Base-by-base conservation (phyloP, 164 flowering plant species). In the Pachysandra terminalis region DNA sequence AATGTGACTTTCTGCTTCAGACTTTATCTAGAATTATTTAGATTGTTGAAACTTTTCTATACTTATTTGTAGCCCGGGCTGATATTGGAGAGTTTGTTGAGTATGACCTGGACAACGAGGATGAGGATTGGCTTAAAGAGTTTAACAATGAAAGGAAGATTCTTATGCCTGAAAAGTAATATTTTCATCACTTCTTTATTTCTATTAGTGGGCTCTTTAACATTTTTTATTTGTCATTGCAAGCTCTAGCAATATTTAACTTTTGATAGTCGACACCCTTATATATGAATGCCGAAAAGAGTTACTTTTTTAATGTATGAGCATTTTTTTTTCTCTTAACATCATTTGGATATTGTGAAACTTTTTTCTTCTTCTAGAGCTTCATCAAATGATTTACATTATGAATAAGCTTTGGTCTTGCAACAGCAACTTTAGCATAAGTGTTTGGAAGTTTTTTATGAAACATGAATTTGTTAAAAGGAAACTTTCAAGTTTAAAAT, bases 61-160 rank as follows among this genome's bases (percentile, higher is more conserved):
- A 61, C 19, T n/a, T 68, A 22, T 68, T 67, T 76, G 77, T 82
- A 94, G 99, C 90, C 59, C 83, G 99, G 61, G 81, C 98, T 67
- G 99, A 96, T 82, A 78, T 93, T 69, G 99, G 97, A 65, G 99
- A 93, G 60, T 93, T 93, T 81, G 83, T 93, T 66, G 99, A 96
- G 87, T 96, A 96, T 84, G 99, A 96, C 76, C 75, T 93, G 71
- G 98, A 96, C 80, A 91, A 88, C 61, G 98, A 93, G 80, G 99
- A 96, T 66, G 98, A 96, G 70, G 99, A 96, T 73, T 93, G 99
- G 99, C 87, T 93, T 71, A 62, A 79, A 57, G 91, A 89, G 63
- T 81, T 84, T 73, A 88, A 93, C 79, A 77, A 74, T 61, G 97
- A 87, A 69, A 74, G 80, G 72, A 85, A 79, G 78, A 78, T 73